Percentiles rank a stretch among this genome's conserved stretches.
phyloP scores from a whole-genome alignment of 2,329 filamentous ascomycete genomes.

The Plenodomus tracheiphilus region DNA sequence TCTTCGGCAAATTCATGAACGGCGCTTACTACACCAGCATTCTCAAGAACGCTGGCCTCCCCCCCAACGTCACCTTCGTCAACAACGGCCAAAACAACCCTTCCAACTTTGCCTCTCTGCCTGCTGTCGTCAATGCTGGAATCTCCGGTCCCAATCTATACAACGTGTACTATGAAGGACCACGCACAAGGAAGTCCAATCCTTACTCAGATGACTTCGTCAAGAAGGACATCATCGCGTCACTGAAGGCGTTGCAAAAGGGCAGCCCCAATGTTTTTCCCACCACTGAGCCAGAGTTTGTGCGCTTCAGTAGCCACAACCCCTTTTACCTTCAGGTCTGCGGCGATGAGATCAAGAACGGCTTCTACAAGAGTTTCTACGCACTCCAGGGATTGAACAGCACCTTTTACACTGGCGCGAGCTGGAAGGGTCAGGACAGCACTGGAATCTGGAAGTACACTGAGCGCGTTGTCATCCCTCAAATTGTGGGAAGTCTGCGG shows the following conservation, averaged over 20 bases:
- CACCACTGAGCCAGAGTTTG: conserved; percentile 17
- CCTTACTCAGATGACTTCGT: conserved; percentile 16
- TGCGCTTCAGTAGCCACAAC: conserved; percentile 28
- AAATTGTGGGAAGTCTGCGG: conserved; percentile 12
- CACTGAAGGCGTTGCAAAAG: conserved; percentile 13
- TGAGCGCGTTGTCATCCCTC: conserved; percentile 45
- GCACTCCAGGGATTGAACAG: conserved; percentile 24
- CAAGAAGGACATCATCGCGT: conserved; percentile 19
- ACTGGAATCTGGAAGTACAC: conserved; percentile 22
- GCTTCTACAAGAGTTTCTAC: conserved; percentile 28
- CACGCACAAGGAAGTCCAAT: conserved; percentile 8
- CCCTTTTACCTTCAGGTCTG: conserved; percentile 24
- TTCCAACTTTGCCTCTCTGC: conserved; percentile 37
- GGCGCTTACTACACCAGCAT: conserved; percentile 47
- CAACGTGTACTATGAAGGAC: conserved; percentile 15
- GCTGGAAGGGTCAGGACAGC: conserved; percentile 22
- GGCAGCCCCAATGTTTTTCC: conserved; percentile 3
- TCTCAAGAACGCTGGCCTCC: conserved; percentile 42
- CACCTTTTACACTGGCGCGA: conserved; percentile 26
- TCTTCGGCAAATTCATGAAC: conserved; percentile 46
- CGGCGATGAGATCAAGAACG: conserved; percentile 14
- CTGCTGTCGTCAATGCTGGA: conserved; percentile 32
- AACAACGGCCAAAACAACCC: conserved; percentile 30
- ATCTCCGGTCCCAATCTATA: conserved; percentile 18
- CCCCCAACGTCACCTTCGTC: conserved; percentile 26